A percentile compares a stretch with the other conserved stretches of the same genome.
These are phyloP conservation scores for Lipomyces yamadae DNA, from an alignment of 805 yeast genomes.

Conservation along the genomic window DNA sequence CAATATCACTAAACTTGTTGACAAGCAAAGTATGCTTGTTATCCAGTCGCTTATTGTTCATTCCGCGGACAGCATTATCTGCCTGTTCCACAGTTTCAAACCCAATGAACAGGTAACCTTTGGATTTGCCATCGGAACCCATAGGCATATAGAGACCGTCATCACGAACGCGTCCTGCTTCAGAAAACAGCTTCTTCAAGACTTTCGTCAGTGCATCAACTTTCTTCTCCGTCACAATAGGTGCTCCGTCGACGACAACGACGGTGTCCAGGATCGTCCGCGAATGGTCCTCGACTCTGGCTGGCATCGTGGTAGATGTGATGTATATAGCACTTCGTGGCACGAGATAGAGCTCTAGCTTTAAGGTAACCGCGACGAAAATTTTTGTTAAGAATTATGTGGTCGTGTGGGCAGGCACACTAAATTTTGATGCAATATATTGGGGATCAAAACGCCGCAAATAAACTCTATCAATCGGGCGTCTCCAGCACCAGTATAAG, in stretches of 20 bases:
- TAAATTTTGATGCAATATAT: too few relatives aligned
- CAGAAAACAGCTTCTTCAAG: slow-evolving; percentile 74
- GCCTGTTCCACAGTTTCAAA: slow-evolving; percentile 71
- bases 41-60: slow-evolving; percentile 90
- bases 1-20: slow-evolving; percentile 82
- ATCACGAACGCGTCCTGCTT: slow-evolving; percentile 69
- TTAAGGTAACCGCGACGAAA: not conserved
- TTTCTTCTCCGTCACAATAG: slow-evolving; percentile 89
- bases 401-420: too few relatives aligned
- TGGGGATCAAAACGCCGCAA: too few relatives aligned
- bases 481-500: too few relatives aligned
- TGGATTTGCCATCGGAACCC: slow-evolving; percentile 68
- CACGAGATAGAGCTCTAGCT: not conserved
- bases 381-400: not conserved
- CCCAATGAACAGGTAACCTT: slow-evolving; percentile 82
- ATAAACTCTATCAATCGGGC: too few relatives aligned
- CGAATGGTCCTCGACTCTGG: slow-evolving; percentile 17
- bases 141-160: slow-evolving; percentile 83
- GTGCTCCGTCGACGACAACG: slow-evolving; percentile 92
- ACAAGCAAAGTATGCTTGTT: slow-evolving; percentile 87
- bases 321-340: not conserved
- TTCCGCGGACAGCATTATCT: slow-evolving; percentile 73
- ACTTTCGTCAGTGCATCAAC: slow-evolving; percentile 84
- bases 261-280: slow-evolving; percentile 61
- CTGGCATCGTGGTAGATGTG: not conserved